A percentile compares a stretch with the other conserved stretches of the same genome.
Evolutionary conservation across 1,139 yeast genomes (phyloP).

Genomic region (Lodderomyces orthopsilosis): DNA sequence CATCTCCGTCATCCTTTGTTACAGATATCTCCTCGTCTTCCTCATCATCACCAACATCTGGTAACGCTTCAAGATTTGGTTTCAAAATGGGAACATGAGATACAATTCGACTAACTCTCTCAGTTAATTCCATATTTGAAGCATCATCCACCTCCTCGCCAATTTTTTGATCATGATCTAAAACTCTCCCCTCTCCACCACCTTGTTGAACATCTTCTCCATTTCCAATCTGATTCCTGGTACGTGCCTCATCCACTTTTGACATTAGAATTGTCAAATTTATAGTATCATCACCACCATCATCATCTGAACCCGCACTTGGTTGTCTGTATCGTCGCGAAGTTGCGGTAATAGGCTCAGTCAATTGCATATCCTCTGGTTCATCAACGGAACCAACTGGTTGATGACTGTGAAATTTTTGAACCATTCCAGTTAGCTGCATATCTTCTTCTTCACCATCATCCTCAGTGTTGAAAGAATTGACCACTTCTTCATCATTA

Average conservation of each 20-base stretch:
- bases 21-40: neutral
- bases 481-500: neutral
- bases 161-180: neutral
- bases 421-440: neutral
- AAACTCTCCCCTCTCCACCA: neutral
- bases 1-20: neutral
- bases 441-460: slow-evolving; percentile 5
- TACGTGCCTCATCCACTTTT: neutral
- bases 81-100: neutral
- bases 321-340: neutral
- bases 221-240: neutral
- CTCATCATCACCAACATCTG: neutral
- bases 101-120: neutral
- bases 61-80: neutral
- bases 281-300: slow-evolving; percentile 16
- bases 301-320: neutral
- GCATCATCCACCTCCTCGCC: neutral
- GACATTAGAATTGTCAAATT: slow-evolving; percentile 13
- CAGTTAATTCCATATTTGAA: slow-evolving; percentile 11
- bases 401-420: neutral
- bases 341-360: slow-evolving; percentile 12
- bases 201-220: neutral
- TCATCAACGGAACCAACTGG: neutral
- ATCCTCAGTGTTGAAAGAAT: neutral
- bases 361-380: slow-evolving; percentile 15